Conservation (phyloP, 2,329 filamentous ascomycete species). For the Fusarium palustre region DNA sequence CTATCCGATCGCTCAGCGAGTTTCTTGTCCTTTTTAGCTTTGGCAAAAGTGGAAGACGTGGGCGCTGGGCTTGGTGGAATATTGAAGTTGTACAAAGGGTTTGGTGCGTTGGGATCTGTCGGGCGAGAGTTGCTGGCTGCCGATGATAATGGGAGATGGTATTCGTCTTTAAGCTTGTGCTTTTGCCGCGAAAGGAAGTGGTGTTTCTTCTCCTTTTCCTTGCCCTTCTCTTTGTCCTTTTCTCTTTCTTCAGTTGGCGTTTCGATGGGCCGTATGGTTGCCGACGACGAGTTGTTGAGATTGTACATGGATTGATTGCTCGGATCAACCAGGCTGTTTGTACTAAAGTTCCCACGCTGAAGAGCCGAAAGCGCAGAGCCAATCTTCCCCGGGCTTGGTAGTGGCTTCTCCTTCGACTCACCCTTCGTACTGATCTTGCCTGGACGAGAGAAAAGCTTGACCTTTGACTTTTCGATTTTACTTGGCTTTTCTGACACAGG, state of each 20-base stretch:
- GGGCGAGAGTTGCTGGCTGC: slow-evolving; percentile 81
- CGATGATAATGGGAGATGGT: slow-evolving; percentile 78
- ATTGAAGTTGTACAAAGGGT: slow-evolving; percentile 82
- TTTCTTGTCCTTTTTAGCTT: slow-evolving; percentile 88
- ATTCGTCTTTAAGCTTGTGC: slow-evolving; percentile 81
- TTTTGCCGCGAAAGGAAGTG: slow-evolving; percentile 84
- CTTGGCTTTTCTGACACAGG: slow-evolving; percentile 66
- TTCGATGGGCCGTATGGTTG: slow-evolving; percentile 77
- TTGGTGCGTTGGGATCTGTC: slow-evolving; percentile 79
- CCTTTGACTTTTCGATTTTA: slow-evolving; percentile 78
- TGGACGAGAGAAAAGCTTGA: slow-evolving; percentile 83
- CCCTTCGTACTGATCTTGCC: slow-evolving; percentile 80
- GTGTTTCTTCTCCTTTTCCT: slow-evolving; percentile 82
- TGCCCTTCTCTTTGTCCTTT: slow-evolving; percentile 58
- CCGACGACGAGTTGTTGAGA: slow-evolving; percentile 79
- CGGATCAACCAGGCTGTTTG: slow-evolving; percentile 75
- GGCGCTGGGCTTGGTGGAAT: slow-evolving; percentile 78
- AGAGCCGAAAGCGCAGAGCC: slow-evolving; percentile 74
- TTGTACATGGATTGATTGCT: slow-evolving; percentile 74
- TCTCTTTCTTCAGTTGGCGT: slow-evolving; percentile 59
- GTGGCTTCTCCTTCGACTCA: slow-evolving; percentile 72
- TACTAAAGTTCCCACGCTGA: slow-evolving; percentile 76
- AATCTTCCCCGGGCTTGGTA: slow-evolving; percentile 80
- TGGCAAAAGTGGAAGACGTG: slow-evolving; percentile 75
- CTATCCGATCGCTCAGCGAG: slow-evolving; percentile 73